Percentiles rank a stretch among this genome's conserved stretches.
Conservation (phyloP, 2,329 filamentous ascomycete species). For the Aureobasidium sp. region DNA sequence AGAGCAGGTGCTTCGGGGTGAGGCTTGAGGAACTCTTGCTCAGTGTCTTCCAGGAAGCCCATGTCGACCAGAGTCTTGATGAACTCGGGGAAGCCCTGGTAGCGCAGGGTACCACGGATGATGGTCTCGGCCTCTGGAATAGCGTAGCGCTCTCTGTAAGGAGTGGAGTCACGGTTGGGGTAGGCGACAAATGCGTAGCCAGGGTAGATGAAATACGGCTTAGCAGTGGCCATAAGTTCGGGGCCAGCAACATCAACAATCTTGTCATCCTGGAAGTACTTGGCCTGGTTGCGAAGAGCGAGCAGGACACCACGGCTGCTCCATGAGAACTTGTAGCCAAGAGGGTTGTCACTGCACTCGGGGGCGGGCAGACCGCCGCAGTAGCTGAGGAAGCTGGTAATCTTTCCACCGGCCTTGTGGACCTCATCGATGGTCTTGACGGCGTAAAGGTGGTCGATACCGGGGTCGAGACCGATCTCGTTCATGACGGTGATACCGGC, state of each 20-base stretch:
- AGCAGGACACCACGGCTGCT: constrained; percentile 75
- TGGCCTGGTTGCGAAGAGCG: constrained; percentile 77
- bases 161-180: constrained; percentile 82
- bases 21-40: constrained; percentile 56
- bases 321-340: constrained; percentile 86
- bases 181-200: constrained; percentile 87
- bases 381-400: constrained; percentile 72
- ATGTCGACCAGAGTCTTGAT: constrained; percentile 81
- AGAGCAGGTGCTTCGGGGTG: constrained; percentile 35
- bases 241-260: constrained; percentile 42
- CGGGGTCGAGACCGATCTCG: constrained; percentile 74
- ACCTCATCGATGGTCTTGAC: constrained; percentile 83
- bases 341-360: constrained; percentile 75
- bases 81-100: constrained; percentile 85
- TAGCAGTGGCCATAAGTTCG: constrained; percentile 69
- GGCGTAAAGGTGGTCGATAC: constrained; percentile 70
- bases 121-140: constrained; percentile 89
- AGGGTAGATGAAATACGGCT: constrained; percentile 85
- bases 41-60: constrained; percentile 72
- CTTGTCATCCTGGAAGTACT: constrained; percentile 72
- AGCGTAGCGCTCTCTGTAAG: constrained; percentile 79
- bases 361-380: constrained; percentile 66
- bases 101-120: constrained; percentile 75
- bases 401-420: constrained; percentile 80
- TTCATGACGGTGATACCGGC: constrained; percentile 97